Conservation (phyloP, 2,329 filamentous ascomycete genomes). For the Diaporthe helianthi region DNA sequence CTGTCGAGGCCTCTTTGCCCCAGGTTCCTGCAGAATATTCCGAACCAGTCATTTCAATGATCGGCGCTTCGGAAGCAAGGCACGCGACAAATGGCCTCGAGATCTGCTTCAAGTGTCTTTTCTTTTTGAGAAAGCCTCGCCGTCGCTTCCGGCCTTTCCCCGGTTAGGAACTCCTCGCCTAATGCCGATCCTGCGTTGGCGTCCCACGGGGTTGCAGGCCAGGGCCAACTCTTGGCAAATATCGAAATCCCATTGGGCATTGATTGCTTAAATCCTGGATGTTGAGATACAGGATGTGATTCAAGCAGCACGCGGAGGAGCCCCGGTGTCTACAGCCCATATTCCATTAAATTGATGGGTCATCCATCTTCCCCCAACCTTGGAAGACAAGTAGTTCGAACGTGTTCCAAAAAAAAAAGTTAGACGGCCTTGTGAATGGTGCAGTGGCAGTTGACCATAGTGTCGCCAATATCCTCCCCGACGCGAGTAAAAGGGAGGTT, state of each 20-base stretch:
- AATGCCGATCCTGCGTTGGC: not conserved
- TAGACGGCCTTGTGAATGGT: not conserved
- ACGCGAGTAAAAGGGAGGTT: not conserved
- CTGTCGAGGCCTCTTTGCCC: not conserved
- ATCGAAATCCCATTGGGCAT: not conserved
- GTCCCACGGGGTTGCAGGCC: conserved; percentile 1
- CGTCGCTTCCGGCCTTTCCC: not conserved
- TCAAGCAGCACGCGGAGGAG: not conserved
- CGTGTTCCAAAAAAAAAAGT: not conserved
- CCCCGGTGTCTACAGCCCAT: not conserved
- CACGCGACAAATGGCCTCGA: conserved; percentile 9
- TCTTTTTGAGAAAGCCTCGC: not conserved
- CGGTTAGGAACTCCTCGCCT: not conserved
- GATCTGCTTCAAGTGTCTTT: not conserved
- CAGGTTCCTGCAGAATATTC: not conserved
- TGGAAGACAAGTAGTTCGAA: not conserved
- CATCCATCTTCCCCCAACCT: no score
- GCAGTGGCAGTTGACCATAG: no score
- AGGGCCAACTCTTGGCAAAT: not conserved
- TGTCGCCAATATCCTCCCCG: not conserved
- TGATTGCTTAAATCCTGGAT: not conserved
- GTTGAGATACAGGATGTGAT: not conserved
- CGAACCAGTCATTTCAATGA: not conserved
- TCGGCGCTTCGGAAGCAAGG: not conserved
- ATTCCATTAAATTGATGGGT: not conserved